These are phyloP conservation scores for Candida fluviatilis DNA, from an alignment of 805 yeast species.

Conservation along the genomic window DNA sequence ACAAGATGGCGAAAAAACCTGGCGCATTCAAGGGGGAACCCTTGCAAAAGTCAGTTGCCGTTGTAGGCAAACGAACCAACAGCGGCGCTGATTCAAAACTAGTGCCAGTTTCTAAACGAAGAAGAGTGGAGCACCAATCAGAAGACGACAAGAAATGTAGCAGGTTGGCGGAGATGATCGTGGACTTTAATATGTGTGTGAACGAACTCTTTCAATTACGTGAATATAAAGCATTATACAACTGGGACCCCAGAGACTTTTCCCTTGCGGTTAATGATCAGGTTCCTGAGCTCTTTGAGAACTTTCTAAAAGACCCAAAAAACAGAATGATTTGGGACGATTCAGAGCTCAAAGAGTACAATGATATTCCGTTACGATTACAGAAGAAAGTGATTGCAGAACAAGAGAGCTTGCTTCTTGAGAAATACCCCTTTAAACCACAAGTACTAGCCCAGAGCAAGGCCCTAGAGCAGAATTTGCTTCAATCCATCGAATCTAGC, in stretches of 20 bases:
- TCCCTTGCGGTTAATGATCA: slow-evolving; percentile 17
- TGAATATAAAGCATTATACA: slow-evolving; percentile 56
- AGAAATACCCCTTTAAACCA: slow-evolving; percentile 34
- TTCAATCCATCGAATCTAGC: not conserved
- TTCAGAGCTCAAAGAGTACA: slow-evolving; percentile 19
- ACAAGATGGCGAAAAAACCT: slow-evolving; percentile 3
- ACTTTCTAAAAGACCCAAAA: slow-evolving; percentile 23
- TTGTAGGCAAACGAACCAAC: slow-evolving; percentile 4
- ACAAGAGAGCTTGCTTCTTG: slow-evolving; percentile 24
- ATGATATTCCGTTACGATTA: slow-evolving; percentile 34
- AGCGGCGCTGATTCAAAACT: not conserved
- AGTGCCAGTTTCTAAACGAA: slow-evolving; percentile 12
- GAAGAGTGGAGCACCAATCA: slow-evolving; percentile 12
- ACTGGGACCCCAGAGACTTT: slow-evolving; percentile 54
- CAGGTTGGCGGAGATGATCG: slow-evolving; percentile 38
- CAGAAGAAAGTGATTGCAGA: slow-evolving; percentile 37
- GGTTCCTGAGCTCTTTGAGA: slow-evolving; percentile 30
- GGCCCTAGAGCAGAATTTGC: slow-evolving; percentile 16
- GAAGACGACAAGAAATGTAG: slow-evolving; percentile 10
- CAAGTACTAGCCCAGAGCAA: slow-evolving; percentile 22
- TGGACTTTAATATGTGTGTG: slow-evolving; percentile 44
- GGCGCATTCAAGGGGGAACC: slow-evolving; percentile 3
- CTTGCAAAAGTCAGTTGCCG: slow-evolving; percentile 1
- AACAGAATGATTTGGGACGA: slow-evolving; percentile 32
- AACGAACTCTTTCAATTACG: slow-evolving; percentile 63